Conservation (phyloP, 2,329 filamentous ascomycete genomes). For the Mollisiaceae sp. region DNA sequence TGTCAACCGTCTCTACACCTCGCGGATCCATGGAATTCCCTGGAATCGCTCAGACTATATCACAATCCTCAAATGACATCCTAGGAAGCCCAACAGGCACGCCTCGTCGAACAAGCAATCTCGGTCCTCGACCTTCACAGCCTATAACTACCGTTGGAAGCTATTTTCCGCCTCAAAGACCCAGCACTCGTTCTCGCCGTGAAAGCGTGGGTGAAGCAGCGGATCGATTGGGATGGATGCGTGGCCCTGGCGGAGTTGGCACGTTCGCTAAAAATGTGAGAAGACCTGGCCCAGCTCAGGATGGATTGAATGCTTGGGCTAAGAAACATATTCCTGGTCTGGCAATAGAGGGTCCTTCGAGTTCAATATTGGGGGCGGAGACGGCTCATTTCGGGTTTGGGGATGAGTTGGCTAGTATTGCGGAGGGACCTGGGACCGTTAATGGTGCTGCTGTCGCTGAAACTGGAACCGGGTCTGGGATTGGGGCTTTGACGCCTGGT, state of each 20-base stretch:
- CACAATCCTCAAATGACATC: slow-evolving; percentile 31
- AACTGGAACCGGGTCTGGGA: slow-evolving; percentile 5
- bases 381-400: slow-evolving; percentile 60
- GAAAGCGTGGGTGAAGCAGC: slow-evolving; percentile 44
- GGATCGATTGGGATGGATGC: slow-evolving; percentile 66
- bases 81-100: slow-evolving; percentile 34
- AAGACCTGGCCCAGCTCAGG: slow-evolving; percentile 80
- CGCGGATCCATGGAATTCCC: slow-evolving; percentile 40
- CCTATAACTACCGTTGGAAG: slow-evolving; percentile 27
- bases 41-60: slow-evolving; percentile 28
- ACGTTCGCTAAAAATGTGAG: slow-evolving; percentile 74
- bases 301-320: slow-evolving; percentile 83
- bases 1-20: slow-evolving; percentile 70
- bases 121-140: slow-evolving; percentile 32
- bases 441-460: background rate
- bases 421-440: slow-evolving; percentile 43
- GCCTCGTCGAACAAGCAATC: slow-evolving; percentile 35
- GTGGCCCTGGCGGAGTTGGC: slow-evolving; percentile 86
- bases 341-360: slow-evolving; percentile 71
- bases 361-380: slow-evolving; percentile 67
- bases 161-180: slow-evolving; percentile 40
- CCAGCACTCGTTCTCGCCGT: slow-evolving; percentile 36
- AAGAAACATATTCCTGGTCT: slow-evolving; percentile 82
- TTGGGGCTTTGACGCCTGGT: slow-evolving; percentile 31
- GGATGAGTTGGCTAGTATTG: slow-evolving; percentile 48